Percentiles rank a stretch among this genome's conserved stretches.
Evolutionary conservation across 192 early-diverging fungal genomes (phyloP).

Genomic region (Coemansia sp.): DNA sequence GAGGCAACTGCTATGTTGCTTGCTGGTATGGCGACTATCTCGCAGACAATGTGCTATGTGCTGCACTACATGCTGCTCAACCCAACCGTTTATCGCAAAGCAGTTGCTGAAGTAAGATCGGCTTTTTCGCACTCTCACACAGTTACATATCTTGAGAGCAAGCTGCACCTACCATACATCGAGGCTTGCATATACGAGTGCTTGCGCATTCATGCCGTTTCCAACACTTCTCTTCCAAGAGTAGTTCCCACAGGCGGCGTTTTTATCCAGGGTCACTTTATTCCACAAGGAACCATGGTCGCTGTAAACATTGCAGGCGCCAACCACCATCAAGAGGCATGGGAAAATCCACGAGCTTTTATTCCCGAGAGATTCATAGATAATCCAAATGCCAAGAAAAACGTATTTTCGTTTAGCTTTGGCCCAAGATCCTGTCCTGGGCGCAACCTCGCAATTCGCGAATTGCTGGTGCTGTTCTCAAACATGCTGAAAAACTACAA

Average conservation of each 20-base stretch:
- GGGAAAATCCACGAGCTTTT: slow-evolving; percentile 27
- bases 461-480: slow-evolving; percentile 31
- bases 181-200: slow-evolving; percentile 44
- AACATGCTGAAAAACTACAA: slow-evolving; percentile 49
- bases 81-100: slow-evolving; percentile 17
- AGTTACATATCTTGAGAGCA: slow-evolving; percentile 25
- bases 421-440: slow-evolving; percentile 39
- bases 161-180: slow-evolving; percentile 33
- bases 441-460: slow-evolving; percentile 29
- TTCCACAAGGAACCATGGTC: no score
- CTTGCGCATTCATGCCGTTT: slow-evolving; percentile 35
- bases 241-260: slow-evolving; percentile 34
- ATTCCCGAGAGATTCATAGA: slow-evolving; percentile 27
- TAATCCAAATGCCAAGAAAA: slow-evolving; percentile 24
- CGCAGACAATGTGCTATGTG: slow-evolving; percentile 26
- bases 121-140: slow-evolving; percentile 15
- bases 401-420: slow-evolving; percentile 33
- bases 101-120: slow-evolving; percentile 17
- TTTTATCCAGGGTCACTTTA: no score
- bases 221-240: slow-evolving; percentile 26
- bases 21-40: slow-evolving; percentile 38
- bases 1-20: slow-evolving; percentile 41
- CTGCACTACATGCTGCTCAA: slow-evolving; percentile 37
- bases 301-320: no score
- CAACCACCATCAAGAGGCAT: slow-evolving; percentile 31